Conservation (phyloP, 2,329 filamentous ascomycete genomes). For the Penicillium polonicum region DNA sequence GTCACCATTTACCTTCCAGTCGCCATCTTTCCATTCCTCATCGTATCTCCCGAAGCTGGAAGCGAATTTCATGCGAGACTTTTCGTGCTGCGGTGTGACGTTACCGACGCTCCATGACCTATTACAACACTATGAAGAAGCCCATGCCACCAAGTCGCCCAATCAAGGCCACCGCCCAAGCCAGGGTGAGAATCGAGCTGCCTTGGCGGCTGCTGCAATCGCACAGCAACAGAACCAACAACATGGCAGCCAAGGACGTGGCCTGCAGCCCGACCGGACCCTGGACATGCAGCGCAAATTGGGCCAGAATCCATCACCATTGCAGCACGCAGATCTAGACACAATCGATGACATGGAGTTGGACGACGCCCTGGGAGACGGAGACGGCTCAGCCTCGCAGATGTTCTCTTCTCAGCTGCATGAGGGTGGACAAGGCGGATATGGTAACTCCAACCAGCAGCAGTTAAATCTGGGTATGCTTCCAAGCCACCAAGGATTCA, state of each 20-base stretch:
- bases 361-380: conserved; percentile 71
- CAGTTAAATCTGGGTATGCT: conserved; percentile 80
- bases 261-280: conserved; percentile 36
- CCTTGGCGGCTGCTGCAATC: conserved; percentile 47
- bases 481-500: conserved; percentile 71
- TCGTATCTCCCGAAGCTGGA: conserved; percentile 96
- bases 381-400: conserved; percentile 37
- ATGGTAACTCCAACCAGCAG: conserved; percentile 59
- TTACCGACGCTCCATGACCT: conserved; percentile 91
- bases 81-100: conserved; percentile 87
- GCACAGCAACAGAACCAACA: conserved; percentile 53
- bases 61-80: conserved; percentile 96
- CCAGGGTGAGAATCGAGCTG: conserved; percentile 53
- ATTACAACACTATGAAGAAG: conserved; percentile 93
- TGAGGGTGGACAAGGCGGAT: conserved; percentile 63
- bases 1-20: conserved; percentile 86
- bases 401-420: conserved; percentile 62
- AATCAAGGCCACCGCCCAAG: conserved; percentile 50
- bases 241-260: conserved; percentile 36
- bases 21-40: conserved; percentile 94
- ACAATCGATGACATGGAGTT: conserved; percentile 94
- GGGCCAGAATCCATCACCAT: conserved; percentile 33
- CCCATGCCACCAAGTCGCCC: conserved; percentile 71
- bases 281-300: conserved; percentile 40
- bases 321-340: conserved; percentile 64